phyloP scores from a whole-genome alignment of 345 rosid genomes.

The Hibiscus tridactylites region DNA sequence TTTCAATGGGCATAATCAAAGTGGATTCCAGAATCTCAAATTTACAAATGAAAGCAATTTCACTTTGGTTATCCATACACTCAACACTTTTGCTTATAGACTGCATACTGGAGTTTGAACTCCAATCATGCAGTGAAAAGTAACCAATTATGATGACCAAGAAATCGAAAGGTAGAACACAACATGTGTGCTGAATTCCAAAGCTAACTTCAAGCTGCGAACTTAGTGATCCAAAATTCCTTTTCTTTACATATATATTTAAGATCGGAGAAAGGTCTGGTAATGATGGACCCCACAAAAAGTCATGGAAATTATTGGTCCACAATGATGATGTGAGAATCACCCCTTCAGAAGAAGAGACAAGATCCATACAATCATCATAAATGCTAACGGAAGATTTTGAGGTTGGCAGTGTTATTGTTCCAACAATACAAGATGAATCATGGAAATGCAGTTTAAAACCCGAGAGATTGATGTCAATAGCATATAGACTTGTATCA shows the following conservation, averaged over 20 bases:
- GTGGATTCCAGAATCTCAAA: slow-evolving; percentile 67
- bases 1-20: slow-evolving; percentile 50
- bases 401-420: slow-evolving; percentile 43
- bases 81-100: slow-evolving; percentile 21
- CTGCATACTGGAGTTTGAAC: slow-evolving; percentile 30
- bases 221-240: slow-evolving; percentile 30
- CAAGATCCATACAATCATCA: slow-evolving; percentile 48
- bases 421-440: slow-evolving; percentile 63
- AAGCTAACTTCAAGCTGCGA: slow-evolving; percentile 68
- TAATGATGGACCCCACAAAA: slow-evolving; percentile 62
- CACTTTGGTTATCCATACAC: slow-evolving; percentile 14
- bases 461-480: slow-evolving; percentile 45
- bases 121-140: slow-evolving; percentile 80
- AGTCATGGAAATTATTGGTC: slow-evolving; percentile 38
- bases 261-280: slow-evolving; percentile 49
- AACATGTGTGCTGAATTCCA: slow-evolving; percentile 77
- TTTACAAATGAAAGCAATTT: slow-evolving; percentile 39
- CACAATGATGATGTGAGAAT: slow-evolving; percentile 61
- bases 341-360: slow-evolving; percentile 60
- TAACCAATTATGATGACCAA: slow-evolving; percentile 76
- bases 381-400: slow-evolving; percentile 35
- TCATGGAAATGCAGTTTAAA: slow-evolving; percentile 75
- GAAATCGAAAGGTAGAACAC: slow-evolving; percentile 63
- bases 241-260: slow-evolving; percentile 59
- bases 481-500: slow-evolving; percentile 20